Evolutionary conservation across 1,284 basidiomycete genomes (phyloP).

Genomic region (Pseudozyma tsukubaensis): DNA sequence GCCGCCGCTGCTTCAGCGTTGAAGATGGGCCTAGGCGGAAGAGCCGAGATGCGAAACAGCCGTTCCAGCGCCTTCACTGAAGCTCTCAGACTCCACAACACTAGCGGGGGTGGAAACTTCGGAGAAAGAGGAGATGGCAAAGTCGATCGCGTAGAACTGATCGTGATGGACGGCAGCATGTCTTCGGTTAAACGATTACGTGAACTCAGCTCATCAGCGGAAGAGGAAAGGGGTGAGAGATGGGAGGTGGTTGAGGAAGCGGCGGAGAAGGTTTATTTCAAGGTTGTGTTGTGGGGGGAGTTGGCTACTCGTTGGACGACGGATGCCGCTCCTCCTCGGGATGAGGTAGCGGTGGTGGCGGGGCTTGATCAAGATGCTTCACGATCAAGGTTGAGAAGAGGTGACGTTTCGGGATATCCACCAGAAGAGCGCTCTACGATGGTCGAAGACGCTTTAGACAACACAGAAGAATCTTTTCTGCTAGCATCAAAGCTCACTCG

Average conservation of each 20-base stretch:
- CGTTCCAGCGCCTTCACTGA: neutral
- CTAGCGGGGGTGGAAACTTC: neutral
- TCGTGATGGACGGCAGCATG: slow-evolving; percentile 35
- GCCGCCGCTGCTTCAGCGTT: too few relatives aligned
- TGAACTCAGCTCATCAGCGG: neutral
- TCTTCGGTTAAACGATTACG: neutral
- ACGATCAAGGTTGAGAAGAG: too few relatives aligned
- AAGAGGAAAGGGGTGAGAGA: neutral
- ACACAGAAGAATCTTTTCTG: too few relatives aligned
- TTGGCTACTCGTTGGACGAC: slow-evolving; percentile 19
- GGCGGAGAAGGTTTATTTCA: slow-evolving; percentile 20
- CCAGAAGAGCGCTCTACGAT: too few relatives aligned
- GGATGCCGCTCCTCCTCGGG: neutral
- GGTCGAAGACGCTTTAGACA: too few relatives aligned
- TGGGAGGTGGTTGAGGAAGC: slow-evolving; percentile 2
- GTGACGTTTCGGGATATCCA: too few relatives aligned
- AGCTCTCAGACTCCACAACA: neutral
- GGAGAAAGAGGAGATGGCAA: slow-evolving; percentile 9
- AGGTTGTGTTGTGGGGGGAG: slow-evolving; percentile 25
- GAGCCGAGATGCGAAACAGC: slow-evolving; percentile 1
- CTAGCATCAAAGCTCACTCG: neutral
- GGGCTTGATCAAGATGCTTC: too few relatives aligned
- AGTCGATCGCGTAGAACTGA: slow-evolving; percentile 13
- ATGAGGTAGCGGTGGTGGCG: too few relatives aligned
- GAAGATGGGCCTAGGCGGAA: too few relatives aligned